Evolutionary conservation across 345 rosid species (phyloP).

Genomic region (Syzygium jambos): DNA sequence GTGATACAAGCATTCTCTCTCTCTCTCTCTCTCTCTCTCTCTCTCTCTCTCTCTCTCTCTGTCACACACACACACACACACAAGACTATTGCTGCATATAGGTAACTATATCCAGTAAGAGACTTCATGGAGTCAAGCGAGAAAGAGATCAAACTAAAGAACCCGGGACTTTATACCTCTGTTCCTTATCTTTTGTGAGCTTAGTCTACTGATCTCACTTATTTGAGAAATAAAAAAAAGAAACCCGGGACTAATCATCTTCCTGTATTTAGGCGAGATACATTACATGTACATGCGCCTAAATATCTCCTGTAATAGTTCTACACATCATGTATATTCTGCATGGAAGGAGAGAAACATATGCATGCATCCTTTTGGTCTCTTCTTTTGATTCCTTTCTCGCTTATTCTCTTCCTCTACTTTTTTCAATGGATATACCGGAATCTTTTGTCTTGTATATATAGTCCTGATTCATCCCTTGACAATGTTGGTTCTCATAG

Average conservation of each 20-base stretch:
- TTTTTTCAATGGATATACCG: not conserved
- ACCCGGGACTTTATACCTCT: not conserved
- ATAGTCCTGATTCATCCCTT: not conserved
- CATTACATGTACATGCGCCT: not conserved
- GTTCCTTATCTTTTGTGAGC: not conserved
- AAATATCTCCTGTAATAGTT: not conserved
- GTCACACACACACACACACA: accelerated
- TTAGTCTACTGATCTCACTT: not conserved
- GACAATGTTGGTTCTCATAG: constrained; percentile 7
- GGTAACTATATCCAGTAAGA: not conserved
- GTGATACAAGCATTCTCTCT: constrained; percentile 5
- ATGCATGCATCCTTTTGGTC: not conserved
- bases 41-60: not conserved
- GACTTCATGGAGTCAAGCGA: not conserved
- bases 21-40: not conserved
- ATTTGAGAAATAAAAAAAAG: not conserved
- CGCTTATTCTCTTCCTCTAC: not conserved
- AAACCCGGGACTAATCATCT: not conserved
- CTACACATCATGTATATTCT: not conserved
- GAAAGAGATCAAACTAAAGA: not conserved
- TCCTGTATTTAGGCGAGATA: not conserved
- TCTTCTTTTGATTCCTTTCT: not conserved
- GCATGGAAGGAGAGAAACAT: not conserved
- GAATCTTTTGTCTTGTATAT: not conserved
- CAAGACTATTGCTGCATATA: not conserved